Conservation (phyloP, 306 rosid species). For the Sicyos edulis region DNA sequence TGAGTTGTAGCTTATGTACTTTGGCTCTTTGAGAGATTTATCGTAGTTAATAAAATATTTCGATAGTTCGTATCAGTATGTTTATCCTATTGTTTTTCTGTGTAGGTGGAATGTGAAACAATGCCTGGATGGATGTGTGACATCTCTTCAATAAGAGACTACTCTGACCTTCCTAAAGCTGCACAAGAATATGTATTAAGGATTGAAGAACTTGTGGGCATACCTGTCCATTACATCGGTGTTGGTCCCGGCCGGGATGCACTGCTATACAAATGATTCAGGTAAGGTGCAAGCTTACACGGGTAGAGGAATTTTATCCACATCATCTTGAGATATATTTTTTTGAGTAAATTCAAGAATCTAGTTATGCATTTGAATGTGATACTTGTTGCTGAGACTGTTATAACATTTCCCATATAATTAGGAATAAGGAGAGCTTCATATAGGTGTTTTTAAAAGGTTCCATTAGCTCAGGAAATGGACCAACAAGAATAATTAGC, state of each 20-base stretch:
- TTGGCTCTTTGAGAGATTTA: no score
- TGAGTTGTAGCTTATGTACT: no score
- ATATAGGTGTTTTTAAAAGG: neutral
- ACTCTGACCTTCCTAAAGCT: constrained; percentile 76
- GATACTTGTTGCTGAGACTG: constrained; percentile 6
- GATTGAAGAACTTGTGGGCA: constrained; percentile 79
- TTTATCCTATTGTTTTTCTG: no score
- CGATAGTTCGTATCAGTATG: no score
- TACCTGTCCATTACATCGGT: constrained; percentile 87
- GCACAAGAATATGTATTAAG: constrained; percentile 73
- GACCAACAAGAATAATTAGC: constrained; percentile 8
- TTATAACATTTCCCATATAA: constrained; percentile 8
- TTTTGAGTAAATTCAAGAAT: neutral
- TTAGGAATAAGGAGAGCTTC: neutral
- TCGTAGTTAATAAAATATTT: no score
- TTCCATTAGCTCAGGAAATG: constrained; percentile 1
- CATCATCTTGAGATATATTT: constrained; percentile 5
- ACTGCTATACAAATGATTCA: constrained; percentile 56
- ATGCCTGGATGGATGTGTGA: constrained; percentile 85
- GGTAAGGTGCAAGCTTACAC: constrained; percentile 23
- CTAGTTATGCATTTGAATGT: constrained; percentile 7
- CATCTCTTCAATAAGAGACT: constrained; percentile 72
- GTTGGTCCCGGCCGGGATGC: constrained; percentile 98
- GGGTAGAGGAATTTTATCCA: constrained; percentile 26
- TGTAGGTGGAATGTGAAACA: constrained; percentile 78